Conservation (phyloP, 1,284 basidiomycete genomes). For the Apiotrichum veenhuisii region DNA sequence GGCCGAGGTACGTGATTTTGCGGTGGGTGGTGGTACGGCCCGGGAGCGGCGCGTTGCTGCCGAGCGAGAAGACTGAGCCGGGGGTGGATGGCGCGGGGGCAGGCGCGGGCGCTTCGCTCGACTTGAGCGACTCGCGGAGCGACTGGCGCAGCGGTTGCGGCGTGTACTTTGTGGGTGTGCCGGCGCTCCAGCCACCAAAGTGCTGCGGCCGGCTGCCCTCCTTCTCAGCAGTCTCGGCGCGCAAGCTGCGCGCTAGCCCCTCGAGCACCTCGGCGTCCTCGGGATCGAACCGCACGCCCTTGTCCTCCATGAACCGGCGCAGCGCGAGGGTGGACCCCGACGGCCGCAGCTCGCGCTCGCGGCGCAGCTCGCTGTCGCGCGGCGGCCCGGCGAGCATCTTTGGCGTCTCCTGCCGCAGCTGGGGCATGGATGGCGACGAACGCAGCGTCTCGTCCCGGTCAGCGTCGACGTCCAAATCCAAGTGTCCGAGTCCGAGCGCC, state of each 20-base stretch:
- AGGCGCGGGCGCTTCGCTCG: neutral
- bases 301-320: conserved; percentile 33
- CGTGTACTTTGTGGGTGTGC: neutral
- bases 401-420: neutral
- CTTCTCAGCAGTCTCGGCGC: conserved; percentile 20
- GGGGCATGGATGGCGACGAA: conserved; percentile 11
- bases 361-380: neutral
- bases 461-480: neutral
- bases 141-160: no score
- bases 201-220: neutral
- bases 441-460: conserved; percentile 1
- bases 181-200: conserved; percentile 26
- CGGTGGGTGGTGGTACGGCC: neutral
- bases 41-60: conserved; percentile 3
- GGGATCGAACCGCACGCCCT: conserved; percentile 26
- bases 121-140: neutral
- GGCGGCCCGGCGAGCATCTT: neutral
- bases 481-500: conserved; percentile 4
- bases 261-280: conserved; percentile 37
- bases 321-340: conserved; percentile 26
- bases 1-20: conserved; percentile 34
- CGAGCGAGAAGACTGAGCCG: conserved; percentile 13
- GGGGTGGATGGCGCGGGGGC: neutral
- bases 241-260: conserved; percentile 27
- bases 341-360: neutral